A percentile compares a stretch with the other conserved stretches of the same genome.
phyloP scores from a whole-genome alignment of 495 filamentous ascomycete species.

The Cairneyella variabilis region DNA sequence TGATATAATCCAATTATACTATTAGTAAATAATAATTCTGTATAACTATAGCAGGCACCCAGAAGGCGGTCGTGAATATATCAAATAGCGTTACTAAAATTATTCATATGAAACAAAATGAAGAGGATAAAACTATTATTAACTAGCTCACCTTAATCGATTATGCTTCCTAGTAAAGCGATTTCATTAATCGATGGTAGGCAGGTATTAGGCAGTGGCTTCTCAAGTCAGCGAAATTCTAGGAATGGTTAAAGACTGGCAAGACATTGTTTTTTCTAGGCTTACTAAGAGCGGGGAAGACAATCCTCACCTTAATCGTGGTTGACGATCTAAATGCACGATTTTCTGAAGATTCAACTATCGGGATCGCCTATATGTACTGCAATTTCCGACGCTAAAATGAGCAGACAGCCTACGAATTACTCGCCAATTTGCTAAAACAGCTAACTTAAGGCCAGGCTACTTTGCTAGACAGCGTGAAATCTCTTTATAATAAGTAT shows the following conservation, averaged over 20 bases:
- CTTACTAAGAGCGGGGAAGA: neutral
- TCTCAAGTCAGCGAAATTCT: conserved; percentile 30
- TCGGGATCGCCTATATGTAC: conserved; percentile 2
- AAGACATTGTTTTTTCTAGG: neutral
- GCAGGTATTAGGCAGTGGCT: conserved; percentile 39
- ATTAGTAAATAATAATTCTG: too few species aligned
- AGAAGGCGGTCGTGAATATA: too few species aligned
- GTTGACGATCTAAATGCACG: neutral
- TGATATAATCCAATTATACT: neutral
- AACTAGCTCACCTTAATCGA: conserved; percentile 29
- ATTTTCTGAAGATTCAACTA: conserved; percentile 1
- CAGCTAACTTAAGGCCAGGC: conserved; percentile 27
- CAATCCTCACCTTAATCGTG: neutral
- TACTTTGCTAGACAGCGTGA: conserved; percentile 25
- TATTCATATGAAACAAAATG: neutral
- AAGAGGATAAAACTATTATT: neutral
- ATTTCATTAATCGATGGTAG: conserved; percentile 30
- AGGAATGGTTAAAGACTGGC: conserved; percentile 25
- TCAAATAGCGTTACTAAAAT: too few species aligned
- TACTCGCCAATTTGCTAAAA: conserved; percentile 32
- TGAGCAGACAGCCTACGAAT: conserved; percentile 8
- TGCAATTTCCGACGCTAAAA: conserved; percentile 6
- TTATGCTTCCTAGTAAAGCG: conserved; percentile 31
- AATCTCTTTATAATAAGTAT: conserved; percentile 26
- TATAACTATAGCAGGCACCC: too few species aligned